Evolutionary conservation across 371 early-diverging fungal genomes (phyloP).

Genomic region (Blastocladiella emersonii): DNA sequence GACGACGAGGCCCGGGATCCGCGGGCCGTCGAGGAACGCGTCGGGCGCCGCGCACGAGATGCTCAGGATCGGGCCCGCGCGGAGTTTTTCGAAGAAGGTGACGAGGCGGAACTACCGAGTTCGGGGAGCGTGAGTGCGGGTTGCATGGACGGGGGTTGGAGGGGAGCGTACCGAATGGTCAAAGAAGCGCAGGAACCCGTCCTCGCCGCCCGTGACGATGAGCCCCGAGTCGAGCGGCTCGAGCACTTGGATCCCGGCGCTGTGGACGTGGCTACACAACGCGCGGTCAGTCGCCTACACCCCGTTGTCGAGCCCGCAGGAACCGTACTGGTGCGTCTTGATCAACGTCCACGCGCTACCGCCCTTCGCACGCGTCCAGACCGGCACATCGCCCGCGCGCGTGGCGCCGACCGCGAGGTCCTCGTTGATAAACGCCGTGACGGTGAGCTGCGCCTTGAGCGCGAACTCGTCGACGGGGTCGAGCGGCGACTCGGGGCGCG

Average conservation of each 20-base stretch:
- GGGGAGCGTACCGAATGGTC: not conserved
- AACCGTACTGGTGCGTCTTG: not conserved
- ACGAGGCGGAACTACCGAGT: not conserved
- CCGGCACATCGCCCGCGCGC: not conserved
- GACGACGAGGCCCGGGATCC: not conserved
- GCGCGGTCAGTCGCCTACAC: not conserved
- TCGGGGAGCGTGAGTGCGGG: not conserved
- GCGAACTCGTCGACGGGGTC: not conserved
- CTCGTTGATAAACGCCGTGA: not conserved
- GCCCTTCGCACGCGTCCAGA: not conserved
- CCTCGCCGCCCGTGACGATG: not conserved
- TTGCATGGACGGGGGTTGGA: not conserved
- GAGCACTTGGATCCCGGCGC: not conserved
- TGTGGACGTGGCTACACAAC: not conserved
- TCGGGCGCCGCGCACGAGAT: not conserved
- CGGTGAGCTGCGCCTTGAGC: not conserved
- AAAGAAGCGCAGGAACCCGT: conserved; percentile 1
- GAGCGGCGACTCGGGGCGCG: not conserved
- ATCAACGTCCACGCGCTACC: not conserved
- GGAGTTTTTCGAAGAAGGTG: not conserved
- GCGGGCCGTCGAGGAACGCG: not conserved
- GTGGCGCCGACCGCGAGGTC: not conserved
- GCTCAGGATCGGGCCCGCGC: not conserved
- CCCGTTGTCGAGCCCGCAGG: not conserved
- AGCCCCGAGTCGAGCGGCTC: not conserved